Percentiles rank a stretch among this genome's conserved stretches.
phyloP scores from a whole-genome alignment of 768 basidiomycete species.

The Pleurotus sapidus region DNA sequence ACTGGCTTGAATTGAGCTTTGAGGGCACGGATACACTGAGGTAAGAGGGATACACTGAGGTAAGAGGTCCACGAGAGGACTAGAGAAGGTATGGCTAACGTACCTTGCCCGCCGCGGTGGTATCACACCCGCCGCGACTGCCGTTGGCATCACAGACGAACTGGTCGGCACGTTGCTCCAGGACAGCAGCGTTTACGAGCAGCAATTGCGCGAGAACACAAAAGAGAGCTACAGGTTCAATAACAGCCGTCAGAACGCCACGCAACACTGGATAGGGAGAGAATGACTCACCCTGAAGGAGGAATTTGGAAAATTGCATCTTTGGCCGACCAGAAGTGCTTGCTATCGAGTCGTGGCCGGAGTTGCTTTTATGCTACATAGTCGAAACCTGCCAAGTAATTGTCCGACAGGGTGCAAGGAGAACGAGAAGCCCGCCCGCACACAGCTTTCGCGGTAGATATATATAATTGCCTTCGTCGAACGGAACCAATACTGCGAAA shows the following conservation, averaged over 20 bases:
- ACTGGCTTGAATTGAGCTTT: neutral
- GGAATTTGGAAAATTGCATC: neutral
- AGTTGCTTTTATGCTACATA: neutral
- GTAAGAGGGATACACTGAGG: neutral
- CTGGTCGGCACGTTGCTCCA: neutral
- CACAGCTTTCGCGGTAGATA: too few relatives aligned
- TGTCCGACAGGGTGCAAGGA: neutral
- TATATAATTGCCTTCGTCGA: too few relatives aligned
- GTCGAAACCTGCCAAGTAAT: neutral
- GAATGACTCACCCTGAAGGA: neutral
- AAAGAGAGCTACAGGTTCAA: neutral
- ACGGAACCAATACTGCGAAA: too few relatives aligned
- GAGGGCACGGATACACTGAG: neutral
- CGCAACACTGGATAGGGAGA: neutral
- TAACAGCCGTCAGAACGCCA: neutral
- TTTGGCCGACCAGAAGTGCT: neutral
- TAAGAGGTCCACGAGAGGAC: neutral
- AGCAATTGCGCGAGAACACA: neutral
- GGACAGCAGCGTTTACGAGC: neutral
- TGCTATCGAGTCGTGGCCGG: neutral
- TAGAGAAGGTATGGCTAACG: neutral
- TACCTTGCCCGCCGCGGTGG: neutral
- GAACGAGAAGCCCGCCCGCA: constrained; percentile 4
- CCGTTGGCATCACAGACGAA: neutral
- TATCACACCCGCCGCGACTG: neutral